Evolutionary conservation across 1,284 basidiomycete genomes (phyloP), one percentile per base, ranked within the genome.

Genomic region (Cystobasidium slooffiae): DNA sequence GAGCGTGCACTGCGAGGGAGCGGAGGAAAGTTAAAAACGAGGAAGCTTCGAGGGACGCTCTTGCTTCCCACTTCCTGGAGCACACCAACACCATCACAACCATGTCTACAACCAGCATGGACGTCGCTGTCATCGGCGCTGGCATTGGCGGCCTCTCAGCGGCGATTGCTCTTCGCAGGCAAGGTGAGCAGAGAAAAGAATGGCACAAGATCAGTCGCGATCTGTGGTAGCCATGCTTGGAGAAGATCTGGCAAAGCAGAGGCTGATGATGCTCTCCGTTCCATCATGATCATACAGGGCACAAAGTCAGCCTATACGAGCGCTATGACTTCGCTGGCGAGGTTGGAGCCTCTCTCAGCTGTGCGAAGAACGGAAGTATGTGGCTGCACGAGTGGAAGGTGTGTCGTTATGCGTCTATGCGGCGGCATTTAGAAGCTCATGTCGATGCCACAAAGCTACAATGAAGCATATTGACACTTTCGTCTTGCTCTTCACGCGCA

Each of bases 311-410:
- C n/a, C 78, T 82, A 68, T 82, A 79, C 65, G 81, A 82, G 73
- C 79, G 80, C 6, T 78, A 81, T 51, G 79, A 80, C 77, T 80
- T 82, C 74, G 77, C 78, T 46, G 79, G 78, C 63, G 81, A 82
- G 64, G 81, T 82, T 24, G 81, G 81, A 22, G 70, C 70, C 24
- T 73, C 70, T 14, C 56, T 73, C 20, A 62, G 56, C 44, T 73
- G 70, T 44, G 70, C 70, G 14, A 73, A 62, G 37, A 73, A 73
- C 43, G 70, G 70, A 20, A 65, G 59, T 49, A 59, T 62, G 63
- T 73, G 70, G 70, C 41, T 73, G 8, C 59, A 73, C 12, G 62
- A 73, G 31, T 73, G 70, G 70, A 41, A 72, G 59, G 69, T 72
- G 44, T 41, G 69, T 41, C 31, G 4, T 6, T 44, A 51, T 51